Base-by-base conservation (phyloP, 2,329 filamentous ascomycete genomes). In the Neofusicoccum cordaticola region DNA sequence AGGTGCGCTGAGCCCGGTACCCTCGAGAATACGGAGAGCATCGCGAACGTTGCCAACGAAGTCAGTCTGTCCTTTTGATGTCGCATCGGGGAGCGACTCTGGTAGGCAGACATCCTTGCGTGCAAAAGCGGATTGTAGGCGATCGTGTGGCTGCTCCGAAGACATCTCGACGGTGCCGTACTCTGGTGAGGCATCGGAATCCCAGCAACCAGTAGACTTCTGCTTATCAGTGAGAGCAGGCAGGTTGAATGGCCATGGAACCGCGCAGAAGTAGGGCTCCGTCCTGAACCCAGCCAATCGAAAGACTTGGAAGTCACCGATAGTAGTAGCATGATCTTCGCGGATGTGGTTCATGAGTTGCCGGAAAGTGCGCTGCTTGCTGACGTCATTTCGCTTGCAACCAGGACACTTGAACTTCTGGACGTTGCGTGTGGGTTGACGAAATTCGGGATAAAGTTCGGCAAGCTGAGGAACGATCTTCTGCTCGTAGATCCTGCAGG, bases 181-280 rank as follows among this genome's bases (percentile, higher is more conserved):
- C 31, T 60, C 62, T 9, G 63, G 63, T 4, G 68, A 61, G 8
- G 62, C 53, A 19, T 68, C 67, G 22, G 70, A 65, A 60, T 75
- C 66, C 74, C 74, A 76, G 13, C 66, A 42, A 17, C 67, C 69
- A 31, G 66, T 69, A 3, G 70, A 57, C 13, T 70, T 67, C 22
- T 73, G 71, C 65, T 76, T 71, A 3, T 48, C 53, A 5, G 74
- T 71, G 7, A 74, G 67, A 12, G 73, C 69, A 2, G 75, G 75
- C 5, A 77, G 65, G 57, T 71, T 74, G 37, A 65, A 63, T 13
- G 74, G 70, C 74, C 75, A 77, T 15, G 68, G 65, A 15, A 73
- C 66, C 3, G 66, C 69, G 62, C 68, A 71, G 44, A 63, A 58
- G 57, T 64, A 56, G 39, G 22, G 22, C 47, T 60, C 60, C 5